Evolutionary conservation across 2,329 filamentous ascomycete genomes (phyloP).

Genomic region (Atkinsonella hypoxylon): DNA sequence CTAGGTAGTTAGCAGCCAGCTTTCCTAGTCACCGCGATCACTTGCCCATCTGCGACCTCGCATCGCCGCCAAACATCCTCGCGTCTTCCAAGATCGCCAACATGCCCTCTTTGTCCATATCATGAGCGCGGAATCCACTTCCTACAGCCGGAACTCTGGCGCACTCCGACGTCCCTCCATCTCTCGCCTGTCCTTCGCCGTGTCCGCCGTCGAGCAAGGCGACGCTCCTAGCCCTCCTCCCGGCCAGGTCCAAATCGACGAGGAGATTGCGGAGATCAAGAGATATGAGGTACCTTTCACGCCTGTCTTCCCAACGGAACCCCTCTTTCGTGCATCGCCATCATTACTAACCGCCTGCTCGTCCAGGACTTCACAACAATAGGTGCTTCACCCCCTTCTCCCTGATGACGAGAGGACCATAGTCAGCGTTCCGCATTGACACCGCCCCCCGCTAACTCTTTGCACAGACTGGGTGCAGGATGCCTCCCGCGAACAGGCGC

Average conservation of each 20-base stretch:
- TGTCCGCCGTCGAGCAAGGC: constrained; percentile 53
- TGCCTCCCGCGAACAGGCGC: constrained; percentile 77
- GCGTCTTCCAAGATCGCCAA: constrained; percentile 8
- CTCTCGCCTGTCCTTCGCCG: constrained; percentile 54
- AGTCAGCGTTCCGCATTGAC: background rate
- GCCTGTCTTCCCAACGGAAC: background rate
- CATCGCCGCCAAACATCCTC: background rate
- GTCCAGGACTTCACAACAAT: constrained; percentile 82
- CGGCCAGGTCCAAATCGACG: constrained; percentile 63
- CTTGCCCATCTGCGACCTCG: background rate
- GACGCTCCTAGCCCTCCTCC: constrained; percentile 38
- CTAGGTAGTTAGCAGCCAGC: background rate
- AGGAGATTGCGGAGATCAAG: constrained; percentile 96
- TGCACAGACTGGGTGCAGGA: constrained; percentile 87
- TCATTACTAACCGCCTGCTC: background rate
- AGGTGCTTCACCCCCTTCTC: constrained; percentile 30
- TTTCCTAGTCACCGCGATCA: background rate
- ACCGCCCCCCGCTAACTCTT: background rate
- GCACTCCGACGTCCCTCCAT: constrained; percentile 42
- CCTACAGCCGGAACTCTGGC: constrained; percentile 29
- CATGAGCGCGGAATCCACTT: constrained; percentile 42
- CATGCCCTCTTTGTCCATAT: constrained; percentile 26
- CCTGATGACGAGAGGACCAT: background rate
- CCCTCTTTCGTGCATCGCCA: background rate
- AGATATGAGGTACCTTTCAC: constrained; percentile 68